These are phyloP conservation scores for Simplicillium sp. DNA, from an alignment of 2,329 filamentous ascomycete genomes.

Conservation along the genomic window DNA sequence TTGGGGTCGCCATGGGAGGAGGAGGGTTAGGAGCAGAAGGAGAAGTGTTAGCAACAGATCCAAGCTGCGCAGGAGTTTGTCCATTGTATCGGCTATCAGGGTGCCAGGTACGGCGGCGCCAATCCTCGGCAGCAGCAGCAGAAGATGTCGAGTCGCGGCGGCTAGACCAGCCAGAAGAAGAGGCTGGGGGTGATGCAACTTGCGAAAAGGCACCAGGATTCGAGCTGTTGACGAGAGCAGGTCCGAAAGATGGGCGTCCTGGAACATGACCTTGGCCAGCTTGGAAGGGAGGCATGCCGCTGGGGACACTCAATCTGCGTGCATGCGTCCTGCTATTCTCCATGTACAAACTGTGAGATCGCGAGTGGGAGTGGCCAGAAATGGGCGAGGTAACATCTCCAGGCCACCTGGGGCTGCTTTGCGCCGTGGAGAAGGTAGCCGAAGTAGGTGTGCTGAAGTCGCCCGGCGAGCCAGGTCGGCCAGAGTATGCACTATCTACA, in stretches of 20 bases:
- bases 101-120: slow-evolving; percentile 84
- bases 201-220: slow-evolving; percentile 47
- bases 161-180: slow-evolving; percentile 47
- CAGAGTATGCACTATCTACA: slow-evolving; percentile 52
- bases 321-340: slow-evolving; percentile 55
- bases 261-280: slow-evolving; percentile 47
- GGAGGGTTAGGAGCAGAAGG: slow-evolving; percentile 45
- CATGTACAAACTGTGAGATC: slow-evolving; percentile 63
- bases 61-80: slow-evolving; percentile 61
- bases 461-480: slow-evolving; percentile 58
- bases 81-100: slow-evolving; percentile 61
- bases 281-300: slow-evolving; percentile 65
- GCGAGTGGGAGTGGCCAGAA: slow-evolving; percentile 56
- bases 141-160: slow-evolving; percentile 56
- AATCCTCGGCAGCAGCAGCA: slow-evolving; percentile 59
- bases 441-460: slow-evolving; percentile 79
- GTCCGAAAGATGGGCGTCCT: slow-evolving; percentile 44
- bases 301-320: slow-evolving; percentile 75
- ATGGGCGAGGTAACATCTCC: slow-evolving; percentile 63
- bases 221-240: slow-evolving; percentile 46
- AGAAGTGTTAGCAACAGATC: slow-evolving; percentile 63
- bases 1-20: slow-evolving; percentile 35
- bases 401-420: slow-evolving; percentile 67
- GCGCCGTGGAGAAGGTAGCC: slow-evolving; percentile 67
- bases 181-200: slow-evolving; percentile 55